These are phyloP conservation scores for Linum lewisii DNA, from an alignment of 345 rosid genomes.

Conservation along the genomic window DNA sequence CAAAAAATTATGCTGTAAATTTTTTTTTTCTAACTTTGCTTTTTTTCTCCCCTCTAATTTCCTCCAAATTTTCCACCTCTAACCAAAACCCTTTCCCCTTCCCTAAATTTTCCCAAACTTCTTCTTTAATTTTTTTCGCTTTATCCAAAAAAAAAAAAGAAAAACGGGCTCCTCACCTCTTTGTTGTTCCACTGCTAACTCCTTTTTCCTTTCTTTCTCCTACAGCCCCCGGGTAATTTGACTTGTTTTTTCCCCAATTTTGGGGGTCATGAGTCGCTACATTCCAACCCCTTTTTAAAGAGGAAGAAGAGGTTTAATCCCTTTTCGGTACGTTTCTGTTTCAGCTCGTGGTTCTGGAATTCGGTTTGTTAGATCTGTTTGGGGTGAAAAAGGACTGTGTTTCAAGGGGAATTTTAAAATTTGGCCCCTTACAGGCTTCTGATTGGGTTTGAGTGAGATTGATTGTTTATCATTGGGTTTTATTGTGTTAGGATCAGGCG, in stretches of 20 bases:
- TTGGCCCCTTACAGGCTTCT: too few species aligned
- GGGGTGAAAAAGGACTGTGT: too few species aligned
- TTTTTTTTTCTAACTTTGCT: too few species aligned
- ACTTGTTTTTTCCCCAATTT: neutral
- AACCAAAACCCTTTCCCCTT: neutral
- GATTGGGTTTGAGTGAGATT: neutral
- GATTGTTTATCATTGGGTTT: neutral
- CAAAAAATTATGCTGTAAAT: too few species aligned
- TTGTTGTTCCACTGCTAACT: too few species aligned
- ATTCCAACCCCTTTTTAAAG: neutral
- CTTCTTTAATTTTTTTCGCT: neutral
- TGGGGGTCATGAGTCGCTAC: slow-evolving; percentile 1
- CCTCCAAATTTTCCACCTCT: neutral
- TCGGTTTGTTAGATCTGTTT: neutral
- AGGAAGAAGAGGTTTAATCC: slow-evolving; percentile 3
- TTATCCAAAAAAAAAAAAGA: too few species aligned
- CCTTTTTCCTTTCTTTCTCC: too few species aligned
- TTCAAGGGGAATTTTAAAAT: too few species aligned
- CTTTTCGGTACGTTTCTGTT: neutral
- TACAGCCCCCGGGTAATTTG: too few species aligned
- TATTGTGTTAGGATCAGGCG: slow-evolving; percentile 31
- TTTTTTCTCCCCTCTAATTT: neutral
- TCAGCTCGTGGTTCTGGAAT: neutral
- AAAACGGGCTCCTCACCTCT: too few species aligned
- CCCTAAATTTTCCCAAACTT: neutral